Base-by-base conservation (phyloP, 306 rosid genomes). In the Sicyos baderoa region DNA sequence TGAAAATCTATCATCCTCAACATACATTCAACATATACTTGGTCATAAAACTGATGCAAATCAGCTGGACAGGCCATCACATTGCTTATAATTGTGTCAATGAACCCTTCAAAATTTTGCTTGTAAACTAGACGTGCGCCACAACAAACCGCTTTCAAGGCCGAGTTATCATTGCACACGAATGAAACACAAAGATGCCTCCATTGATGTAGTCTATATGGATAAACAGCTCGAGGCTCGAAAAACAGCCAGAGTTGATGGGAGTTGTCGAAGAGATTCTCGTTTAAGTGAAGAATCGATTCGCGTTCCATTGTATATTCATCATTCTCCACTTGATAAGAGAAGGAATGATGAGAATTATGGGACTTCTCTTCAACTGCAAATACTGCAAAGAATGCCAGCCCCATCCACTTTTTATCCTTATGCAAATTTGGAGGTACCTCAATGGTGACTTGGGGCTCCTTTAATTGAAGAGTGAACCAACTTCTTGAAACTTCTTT, bases 381-480 rank as follows among this genome's bases (percentile, higher is more conserved):
- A 51, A 68, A 68, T 22, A 68, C 59, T 16, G 16, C 72, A 68
- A 68, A 68, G 4, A 6, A 22, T 10, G 72, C 59, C 16, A 25
- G 16, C 0, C 72, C 72, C 72, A 68, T 68, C 72, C 72, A 68
- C 25, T 68, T 68, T 21, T 68, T 68, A 7, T 68, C 72, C 27
- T 68, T 68, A 27, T 68, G 72, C 72, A 68, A 49, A 27, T 68
- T 68, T 29, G 72, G 58, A 49, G 72, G 72, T 51, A 68, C 17
- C 16, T 51, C 14, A 12, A 68, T 68, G 27, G 72, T 68, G 10
- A 68, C 57, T 23, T 14, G 1, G 15, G 72, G 72, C 47, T 29
- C 5, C 11, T 68, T n/a, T 68, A 68, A 45, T 51, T 68, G 72
- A 5, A 48, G 22, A 68, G 42, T 68, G 72, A 68, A 68, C 58